Evolutionary conservation across 1,284 basidiomycete genomes (phyloP).

Genomic region (Tremellales sp.): DNA sequence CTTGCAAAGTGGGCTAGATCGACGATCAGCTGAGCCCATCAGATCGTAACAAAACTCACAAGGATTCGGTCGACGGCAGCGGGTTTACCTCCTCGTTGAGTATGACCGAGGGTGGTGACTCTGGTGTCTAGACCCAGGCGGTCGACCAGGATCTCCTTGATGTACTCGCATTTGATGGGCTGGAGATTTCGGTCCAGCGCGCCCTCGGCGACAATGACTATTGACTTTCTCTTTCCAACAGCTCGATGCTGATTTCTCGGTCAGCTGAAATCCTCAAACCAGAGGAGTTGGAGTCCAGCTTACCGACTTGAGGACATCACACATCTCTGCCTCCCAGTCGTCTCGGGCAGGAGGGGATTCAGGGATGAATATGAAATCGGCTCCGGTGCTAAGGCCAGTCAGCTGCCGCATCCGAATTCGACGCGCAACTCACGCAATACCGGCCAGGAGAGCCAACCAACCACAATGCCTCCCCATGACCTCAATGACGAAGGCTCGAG

Average conservation of each 20-base stretch:
- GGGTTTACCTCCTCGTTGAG: constrained; percentile 88
- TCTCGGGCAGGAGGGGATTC: constrained; percentile 76
- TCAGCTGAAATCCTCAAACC: background rate
- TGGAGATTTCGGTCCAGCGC: constrained; percentile 83
- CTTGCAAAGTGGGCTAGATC: constrained; percentile 90
- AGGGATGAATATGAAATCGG: constrained; percentile 96
- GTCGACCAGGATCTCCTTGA: constrained; percentile 83
- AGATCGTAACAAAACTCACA: constrained; percentile 51
- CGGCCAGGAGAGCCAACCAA: constrained; percentile 91
- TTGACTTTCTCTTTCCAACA: constrained; percentile 93
- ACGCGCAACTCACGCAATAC: constrained; percentile 62
- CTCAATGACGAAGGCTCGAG: constrained; percentile 95
- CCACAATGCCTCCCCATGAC: constrained; percentile 99
- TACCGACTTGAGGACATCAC: constrained; percentile 74
- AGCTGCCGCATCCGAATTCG: background rate
- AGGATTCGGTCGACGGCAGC: constrained; percentile 90
- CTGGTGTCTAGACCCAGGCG: constrained; percentile 88
- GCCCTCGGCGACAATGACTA: constrained; percentile 96
- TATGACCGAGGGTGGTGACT: constrained; percentile 97
- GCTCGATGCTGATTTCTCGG: constrained; percentile 67
- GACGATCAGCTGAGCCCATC: constrained; percentile 2
- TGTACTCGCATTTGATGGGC: constrained; percentile 82
- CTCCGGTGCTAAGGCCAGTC: constrained; percentile 64
- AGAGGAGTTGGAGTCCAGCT: constrained; percentile 28
- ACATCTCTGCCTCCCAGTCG: constrained; percentile 91